A percentile compares a stretch with the other conserved stretches of the same genome.
phyloP scores from a whole-genome alignment of 2,329 filamentous ascomycete species.

The Aspergillus fijiensis region DNA sequence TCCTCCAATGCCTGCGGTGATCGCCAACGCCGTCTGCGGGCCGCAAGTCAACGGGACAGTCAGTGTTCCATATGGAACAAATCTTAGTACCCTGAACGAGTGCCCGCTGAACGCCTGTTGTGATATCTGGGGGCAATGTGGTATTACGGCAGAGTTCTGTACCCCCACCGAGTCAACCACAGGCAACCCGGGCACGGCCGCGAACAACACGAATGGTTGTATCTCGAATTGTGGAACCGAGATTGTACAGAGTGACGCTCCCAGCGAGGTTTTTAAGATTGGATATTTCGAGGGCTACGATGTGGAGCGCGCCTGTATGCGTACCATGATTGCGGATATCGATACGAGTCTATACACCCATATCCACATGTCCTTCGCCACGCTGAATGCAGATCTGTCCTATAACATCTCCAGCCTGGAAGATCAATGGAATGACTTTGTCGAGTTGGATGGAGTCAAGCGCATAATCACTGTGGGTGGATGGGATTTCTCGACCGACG shows the following conservation, averaged over 20 bases:
- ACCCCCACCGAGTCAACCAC: slow-evolving; percentile 23
- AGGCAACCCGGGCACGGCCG: slow-evolving; percentile 40
- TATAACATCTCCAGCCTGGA: slow-evolving; percentile 25
- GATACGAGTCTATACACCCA: slow-evolving; percentile 27
- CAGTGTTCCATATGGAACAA: slow-evolving; percentile 15
- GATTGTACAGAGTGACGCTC: slow-evolving; percentile 29
- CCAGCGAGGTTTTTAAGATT: slow-evolving; percentile 24
- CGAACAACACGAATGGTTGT: slow-evolving; percentile 37
- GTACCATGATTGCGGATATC: too few species aligned
- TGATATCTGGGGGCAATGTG: slow-evolving; percentile 49
- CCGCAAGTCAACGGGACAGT: slow-evolving; percentile 41
- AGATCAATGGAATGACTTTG: slow-evolving; percentile 18
- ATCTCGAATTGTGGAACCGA: slow-evolving; percentile 46
- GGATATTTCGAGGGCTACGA: slow-evolving; percentile 39
- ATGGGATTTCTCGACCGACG: slow-evolving; percentile 45
- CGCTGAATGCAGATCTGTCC: slow-evolving; percentile 33
- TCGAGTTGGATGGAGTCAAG: slow-evolving; percentile 24
- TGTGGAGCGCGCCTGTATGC: slow-evolving; percentile 28
- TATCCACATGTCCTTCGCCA: slow-evolving; percentile 42
- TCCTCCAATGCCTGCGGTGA: slow-evolving; percentile 42
- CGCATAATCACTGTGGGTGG: slow-evolving; percentile 47
- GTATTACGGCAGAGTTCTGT: slow-evolving; percentile 48
- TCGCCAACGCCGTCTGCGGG: slow-evolving; percentile 46
- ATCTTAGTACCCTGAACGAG: slow-evolving; percentile 44
- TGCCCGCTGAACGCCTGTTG: slow-evolving; percentile 50